Percentiles rank a stretch among this genome's conserved stretches.
Evolutionary conservation across 495 filamentous ascomycete species (phyloP).

Genomic region (Aspergillus cristatus): DNA sequence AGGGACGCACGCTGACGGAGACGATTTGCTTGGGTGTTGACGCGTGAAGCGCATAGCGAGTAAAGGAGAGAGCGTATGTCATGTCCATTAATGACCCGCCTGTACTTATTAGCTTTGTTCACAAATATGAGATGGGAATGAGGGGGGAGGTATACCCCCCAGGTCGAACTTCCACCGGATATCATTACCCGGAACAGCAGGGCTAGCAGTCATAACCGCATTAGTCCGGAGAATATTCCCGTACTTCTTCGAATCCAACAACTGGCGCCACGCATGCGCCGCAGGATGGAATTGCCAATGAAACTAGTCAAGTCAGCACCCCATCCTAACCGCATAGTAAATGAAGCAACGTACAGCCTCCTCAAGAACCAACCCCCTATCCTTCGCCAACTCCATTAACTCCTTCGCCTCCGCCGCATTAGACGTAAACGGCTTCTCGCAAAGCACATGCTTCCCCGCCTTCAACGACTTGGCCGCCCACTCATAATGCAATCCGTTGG

Average conservation of each 20-base stretch:
- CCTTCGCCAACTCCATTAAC: conserved; percentile 31
- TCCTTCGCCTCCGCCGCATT: conserved; percentile 38
- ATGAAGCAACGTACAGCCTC: conserved; percentile 14
- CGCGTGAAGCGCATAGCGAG: conserved; percentile 14
- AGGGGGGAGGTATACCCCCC: conserved; percentile 20
- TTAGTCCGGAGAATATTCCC: conserved; percentile 16
- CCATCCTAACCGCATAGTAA: conserved; percentile 40
- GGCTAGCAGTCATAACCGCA: conserved; percentile 15
- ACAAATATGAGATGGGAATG: background rate
- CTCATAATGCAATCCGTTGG: conserved; percentile 45
- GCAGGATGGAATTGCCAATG: conserved; percentile 35
- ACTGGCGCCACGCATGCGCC: conserved; percentile 21
- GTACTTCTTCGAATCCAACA: conserved; percentile 22
- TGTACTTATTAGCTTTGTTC: background rate
- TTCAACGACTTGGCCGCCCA: conserved; percentile 43
- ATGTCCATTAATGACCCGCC: conserved; percentile 17
- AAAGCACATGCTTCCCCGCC: conserved; percentile 50
- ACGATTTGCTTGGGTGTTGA: conserved; percentile 7
- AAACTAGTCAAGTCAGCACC: conserved; percentile 23
- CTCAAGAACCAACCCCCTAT: conserved; percentile 6
- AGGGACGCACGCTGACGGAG: conserved; percentile 7
- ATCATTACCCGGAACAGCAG: conserved; percentile 25
- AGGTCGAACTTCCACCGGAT: conserved; percentile 49
- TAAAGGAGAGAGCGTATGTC: conserved; percentile 17
- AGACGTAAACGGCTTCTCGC: conserved; percentile 47